phyloP scores from a whole-genome alignment of 2,329 filamentous ascomycete genomes.

The Fusarium concolor region DNA sequence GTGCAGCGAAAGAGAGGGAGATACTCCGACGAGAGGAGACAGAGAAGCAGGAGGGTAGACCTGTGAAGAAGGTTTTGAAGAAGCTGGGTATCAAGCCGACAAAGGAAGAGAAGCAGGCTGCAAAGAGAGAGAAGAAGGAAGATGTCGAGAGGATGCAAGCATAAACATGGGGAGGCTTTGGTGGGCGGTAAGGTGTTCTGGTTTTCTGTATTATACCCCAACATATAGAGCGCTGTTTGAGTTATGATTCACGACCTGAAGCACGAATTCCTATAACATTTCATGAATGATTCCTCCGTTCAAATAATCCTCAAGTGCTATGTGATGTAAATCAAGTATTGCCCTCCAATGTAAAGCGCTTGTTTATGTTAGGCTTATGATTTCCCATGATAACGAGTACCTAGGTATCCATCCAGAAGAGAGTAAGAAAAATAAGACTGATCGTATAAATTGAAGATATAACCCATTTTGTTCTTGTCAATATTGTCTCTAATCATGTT shows the following conservation, averaged over 20 bases:
- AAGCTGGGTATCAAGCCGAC: constrained; percentile 54
- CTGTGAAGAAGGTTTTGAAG: constrained; percentile 52
- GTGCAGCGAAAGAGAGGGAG: constrained; percentile 64
- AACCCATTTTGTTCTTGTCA: too few relatives aligned
- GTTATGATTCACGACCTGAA: constrained; percentile 15
- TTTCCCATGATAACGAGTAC: too few relatives aligned
- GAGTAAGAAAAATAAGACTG: too few relatives aligned
- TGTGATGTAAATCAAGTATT: too few relatives aligned
- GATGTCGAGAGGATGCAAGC: constrained; percentile 24
- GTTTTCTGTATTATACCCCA: constrained; percentile 33
- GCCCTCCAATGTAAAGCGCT: too few relatives aligned
- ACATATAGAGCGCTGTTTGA: constrained; percentile 8
- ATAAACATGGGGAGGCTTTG: neutral
- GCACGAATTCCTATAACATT: constrained; percentile 1
- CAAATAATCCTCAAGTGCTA: too few relatives aligned
- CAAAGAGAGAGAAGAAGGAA: constrained; percentile 39
- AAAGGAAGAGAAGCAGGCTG: constrained; percentile 40
- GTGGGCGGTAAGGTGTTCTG: constrained; percentile 3
- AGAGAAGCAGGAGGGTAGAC: constrained; percentile 53
- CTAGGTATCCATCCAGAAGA: too few relatives aligned
- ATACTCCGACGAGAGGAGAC: constrained; percentile 55
- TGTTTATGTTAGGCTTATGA: too few relatives aligned
- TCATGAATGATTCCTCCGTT: neutral
- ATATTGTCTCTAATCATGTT: too few relatives aligned
- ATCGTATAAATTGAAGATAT: too few relatives aligned